Evolutionary conservation across 148 eudicot species (phyloP), one percentile per base, ranked within the genome.

Genomic region (Selenicereus undatus): DNA sequence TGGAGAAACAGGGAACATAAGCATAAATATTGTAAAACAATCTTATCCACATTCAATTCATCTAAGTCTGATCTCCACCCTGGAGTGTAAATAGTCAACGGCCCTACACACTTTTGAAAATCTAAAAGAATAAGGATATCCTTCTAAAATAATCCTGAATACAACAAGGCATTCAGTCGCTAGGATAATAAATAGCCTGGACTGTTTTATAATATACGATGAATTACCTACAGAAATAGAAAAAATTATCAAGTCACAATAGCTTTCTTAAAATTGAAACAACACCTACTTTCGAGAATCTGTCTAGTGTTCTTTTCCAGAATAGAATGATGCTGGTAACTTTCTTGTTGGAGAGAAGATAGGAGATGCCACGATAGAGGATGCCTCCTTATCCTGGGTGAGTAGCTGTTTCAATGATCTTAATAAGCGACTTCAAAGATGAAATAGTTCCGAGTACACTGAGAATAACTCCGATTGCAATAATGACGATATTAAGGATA

Each of bases 361-460:
- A 12, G 24, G 73, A 75, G 69, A 69, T 36, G 24, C 14, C 21
- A 29, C 48, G 22, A 64, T 52, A 50, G 10, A 21, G 51, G 36
- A n/a, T 43, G 14, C 45, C 22, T 42, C 43, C 70, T 45, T 71
- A 45, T 58, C 60, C 51, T 80, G 62, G 32, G 52, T 72, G 81
- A 32, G 78, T 71, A 74, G 70, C 86, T 80, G 83, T 82, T 35
- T 71, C 82, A 29, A 89, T 60, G 64, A 78, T 84, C 71, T 62
- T 76, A 18, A 85, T 26, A 20, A 91, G 89, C 22, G 80, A 83
- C 70, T 77, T 88, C 22, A 82, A 85, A 52, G 93, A 88, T 26
- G 92, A 90, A 43, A 88, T 78, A 18, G 90, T 88, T 81, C 97
- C 93, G 14, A 79, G 84, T 2, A 85, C 88, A 18, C 88, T 90